A percentile compares a stretch with the other conserved stretches of the same genome.
These are phyloP conservation scores for Linnemannia elongata DNA, from an alignment of 192 early-diverging fungal genomes.

Conservation along the genomic window DNA sequence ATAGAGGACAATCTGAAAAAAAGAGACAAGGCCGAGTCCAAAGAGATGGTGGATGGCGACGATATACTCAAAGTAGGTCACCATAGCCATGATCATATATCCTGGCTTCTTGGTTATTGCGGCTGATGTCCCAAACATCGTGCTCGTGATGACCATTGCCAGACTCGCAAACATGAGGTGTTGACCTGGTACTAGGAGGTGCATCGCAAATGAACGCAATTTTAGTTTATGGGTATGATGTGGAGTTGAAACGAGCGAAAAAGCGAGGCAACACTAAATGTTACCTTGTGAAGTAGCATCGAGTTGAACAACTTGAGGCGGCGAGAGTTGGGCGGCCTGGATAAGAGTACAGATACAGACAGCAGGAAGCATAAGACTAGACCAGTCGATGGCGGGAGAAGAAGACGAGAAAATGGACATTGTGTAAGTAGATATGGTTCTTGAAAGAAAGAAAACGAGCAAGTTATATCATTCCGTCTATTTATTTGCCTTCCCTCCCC, in stretches of 20 bases:
- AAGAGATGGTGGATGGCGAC: neutral
- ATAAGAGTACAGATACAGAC: neutral
- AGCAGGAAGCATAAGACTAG: neutral
- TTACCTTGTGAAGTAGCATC: neutral
- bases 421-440: neutral
- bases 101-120: neutral
- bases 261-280: neutral
- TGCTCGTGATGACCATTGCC: neutral
- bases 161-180: neutral
- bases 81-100: neutral
- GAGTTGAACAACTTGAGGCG: neutral
- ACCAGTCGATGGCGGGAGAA: neutral
- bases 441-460: neutral
- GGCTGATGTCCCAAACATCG: neutral
- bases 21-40: neutral
- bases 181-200: neutral
- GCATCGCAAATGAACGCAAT: neutral
- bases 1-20: neutral
- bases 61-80: neutral
- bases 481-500: neutral
- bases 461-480: neutral
- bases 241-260: too few species aligned
- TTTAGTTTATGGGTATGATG: too few species aligned
- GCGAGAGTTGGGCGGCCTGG: neutral
- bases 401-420: neutral